Evolutionary conservation across 306 rosid genomes (phyloP).

Genomic region (Prunus mongolica): DNA sequence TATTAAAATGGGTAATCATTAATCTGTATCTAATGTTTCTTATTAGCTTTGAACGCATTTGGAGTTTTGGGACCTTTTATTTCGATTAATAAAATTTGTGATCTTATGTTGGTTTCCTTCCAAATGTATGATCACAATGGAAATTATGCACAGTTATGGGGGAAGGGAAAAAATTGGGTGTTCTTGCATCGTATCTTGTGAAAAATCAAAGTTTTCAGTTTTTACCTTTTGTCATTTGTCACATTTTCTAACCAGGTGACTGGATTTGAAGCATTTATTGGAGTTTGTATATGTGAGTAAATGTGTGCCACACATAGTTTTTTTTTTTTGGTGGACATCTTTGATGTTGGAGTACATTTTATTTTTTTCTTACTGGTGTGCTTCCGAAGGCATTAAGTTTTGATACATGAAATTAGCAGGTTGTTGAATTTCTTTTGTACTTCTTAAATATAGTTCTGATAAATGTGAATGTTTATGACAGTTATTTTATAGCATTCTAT

Average conservation of each 20-base stretch:
- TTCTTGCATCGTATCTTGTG: neutral
- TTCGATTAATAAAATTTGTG: neutral
- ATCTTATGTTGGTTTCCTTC: neutral
- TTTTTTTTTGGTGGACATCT: neutral
- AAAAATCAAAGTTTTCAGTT: neutral
- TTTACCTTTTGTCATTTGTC: neutral
- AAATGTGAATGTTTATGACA: neutral
- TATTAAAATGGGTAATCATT: neutral
- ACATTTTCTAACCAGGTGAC: neutral
- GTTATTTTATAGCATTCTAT: neutral
- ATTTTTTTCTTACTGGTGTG: neutral
- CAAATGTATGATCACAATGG: neutral
- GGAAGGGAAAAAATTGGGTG: neutral
- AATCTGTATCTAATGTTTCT: neutral
- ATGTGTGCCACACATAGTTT: neutral
- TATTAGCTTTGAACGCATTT: neutral
- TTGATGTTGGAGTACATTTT: neutral
- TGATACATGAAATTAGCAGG: neutral
- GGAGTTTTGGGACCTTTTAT: neutral
- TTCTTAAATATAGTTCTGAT: neutral
- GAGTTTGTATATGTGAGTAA: neutral
- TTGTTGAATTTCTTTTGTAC: neutral
- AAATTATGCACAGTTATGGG: neutral
- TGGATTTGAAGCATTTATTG: constrained; percentile 7
- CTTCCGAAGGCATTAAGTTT: neutral